A percentile compares a stretch with the other conserved stretches of the same genome.
Evolutionary conservation across 2,329 filamentous ascomycete species (phyloP).

Genomic region (Didymella arachidicola): DNA sequence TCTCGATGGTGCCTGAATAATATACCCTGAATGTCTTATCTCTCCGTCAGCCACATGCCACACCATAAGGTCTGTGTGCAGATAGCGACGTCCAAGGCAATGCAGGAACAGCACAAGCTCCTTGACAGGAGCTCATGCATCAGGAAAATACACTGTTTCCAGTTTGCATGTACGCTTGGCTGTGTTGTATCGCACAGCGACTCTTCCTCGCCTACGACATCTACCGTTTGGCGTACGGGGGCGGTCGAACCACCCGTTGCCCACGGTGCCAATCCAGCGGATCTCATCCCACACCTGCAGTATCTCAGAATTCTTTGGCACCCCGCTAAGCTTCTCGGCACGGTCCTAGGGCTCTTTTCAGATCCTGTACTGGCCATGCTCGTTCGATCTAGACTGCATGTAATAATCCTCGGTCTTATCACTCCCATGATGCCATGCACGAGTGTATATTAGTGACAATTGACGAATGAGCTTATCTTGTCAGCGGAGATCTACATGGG

Average conservation of each 20-base stretch:
- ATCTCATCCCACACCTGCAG: slow-evolving; percentile 6
- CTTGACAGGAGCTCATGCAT: not conserved
- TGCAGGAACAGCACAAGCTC: not conserved
- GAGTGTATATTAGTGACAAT: not conserved
- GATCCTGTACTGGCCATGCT: slow-evolving; percentile 1
- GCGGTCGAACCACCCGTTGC: slow-evolving; percentile 1
- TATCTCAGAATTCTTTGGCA: not conserved
- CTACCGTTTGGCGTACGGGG: not conserved
- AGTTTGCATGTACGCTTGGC: not conserved
- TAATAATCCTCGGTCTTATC: slow-evolving; percentile 7
- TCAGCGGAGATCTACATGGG: not conserved
- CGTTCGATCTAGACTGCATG: slow-evolving; percentile 2
- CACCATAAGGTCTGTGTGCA: not conserved
- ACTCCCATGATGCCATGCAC: slow-evolving; percentile 11
- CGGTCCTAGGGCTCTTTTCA: slow-evolving; percentile 1
- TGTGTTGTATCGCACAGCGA: not conserved
- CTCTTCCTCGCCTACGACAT: not conserved
- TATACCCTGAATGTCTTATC: slow-evolving; percentile 6
- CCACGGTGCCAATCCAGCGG: slow-evolving; percentile 10
- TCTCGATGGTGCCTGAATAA: slow-evolving; percentile 4
- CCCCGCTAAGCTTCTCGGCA: slow-evolving; percentile 11
- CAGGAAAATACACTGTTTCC: not conserved
- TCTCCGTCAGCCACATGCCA: slow-evolving; percentile 5
- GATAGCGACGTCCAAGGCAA: not conserved
- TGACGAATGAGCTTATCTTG: slow-evolving; percentile 2